phyloP scores from a whole-genome alignment of 345 rosid species.

The Eucalyptus sp. region DNA sequence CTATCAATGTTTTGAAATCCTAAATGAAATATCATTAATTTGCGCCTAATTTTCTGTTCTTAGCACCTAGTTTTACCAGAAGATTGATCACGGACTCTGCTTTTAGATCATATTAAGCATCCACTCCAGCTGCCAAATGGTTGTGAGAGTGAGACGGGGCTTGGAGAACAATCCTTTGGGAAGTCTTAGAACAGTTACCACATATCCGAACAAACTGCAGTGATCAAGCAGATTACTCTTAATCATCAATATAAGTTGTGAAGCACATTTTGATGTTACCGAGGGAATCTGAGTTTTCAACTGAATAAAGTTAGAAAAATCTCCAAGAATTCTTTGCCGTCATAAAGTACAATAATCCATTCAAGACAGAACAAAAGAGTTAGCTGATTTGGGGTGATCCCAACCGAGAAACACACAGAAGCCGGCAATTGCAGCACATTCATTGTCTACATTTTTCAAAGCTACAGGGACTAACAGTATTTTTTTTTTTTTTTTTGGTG shows the following conservation, averaged over 20 bases:
- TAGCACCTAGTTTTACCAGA: not conserved
- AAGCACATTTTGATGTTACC: not conserved
- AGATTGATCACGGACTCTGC: not conserved
- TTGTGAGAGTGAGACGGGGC: not conserved
- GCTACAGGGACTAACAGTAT: not conserved
- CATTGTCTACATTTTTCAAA: not conserved
- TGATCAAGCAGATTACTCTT: not conserved
- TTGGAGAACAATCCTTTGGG: not conserved
- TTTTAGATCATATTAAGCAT: not conserved
- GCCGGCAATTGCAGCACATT: not conserved
- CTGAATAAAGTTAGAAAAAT: not conserved
- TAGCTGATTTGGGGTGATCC: not conserved
- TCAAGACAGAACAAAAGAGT: not conserved
- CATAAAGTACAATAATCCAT: not conserved
- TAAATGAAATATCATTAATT: not conserved
- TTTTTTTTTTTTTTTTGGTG: not conserved
- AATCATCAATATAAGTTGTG: not conserved
- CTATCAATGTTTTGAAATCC: not conserved
- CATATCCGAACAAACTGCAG: not conserved
- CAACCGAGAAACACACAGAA: not conserved
- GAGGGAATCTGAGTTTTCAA: not conserved
- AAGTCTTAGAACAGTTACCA: not conserved
- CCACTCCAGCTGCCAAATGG: not conserved
- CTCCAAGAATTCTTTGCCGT: not conserved
- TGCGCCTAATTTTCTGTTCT: not conserved